Conservation (phyloP, 2,329 filamentous ascomycete species). For the Ceratocystis huliohia region DNA sequence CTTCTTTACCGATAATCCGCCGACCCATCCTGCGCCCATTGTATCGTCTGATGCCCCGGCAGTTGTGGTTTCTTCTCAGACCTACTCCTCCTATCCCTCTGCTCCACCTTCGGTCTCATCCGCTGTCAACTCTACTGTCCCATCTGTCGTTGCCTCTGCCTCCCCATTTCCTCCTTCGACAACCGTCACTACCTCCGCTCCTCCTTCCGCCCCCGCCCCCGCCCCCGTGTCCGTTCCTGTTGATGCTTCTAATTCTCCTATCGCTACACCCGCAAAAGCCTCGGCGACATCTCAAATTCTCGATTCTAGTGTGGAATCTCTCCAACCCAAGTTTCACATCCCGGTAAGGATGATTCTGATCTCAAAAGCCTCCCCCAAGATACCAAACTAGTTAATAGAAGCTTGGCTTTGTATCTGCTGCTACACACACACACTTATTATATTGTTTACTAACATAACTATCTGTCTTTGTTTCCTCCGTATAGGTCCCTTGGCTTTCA, state of each 20-base stretch:
- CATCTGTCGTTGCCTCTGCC: conserved; percentile 7
- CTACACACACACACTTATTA: too few species aligned
- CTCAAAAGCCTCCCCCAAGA: background rate
- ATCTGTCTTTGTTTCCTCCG: background rate
- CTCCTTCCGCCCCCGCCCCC: background rate
- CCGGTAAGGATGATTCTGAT: background rate
- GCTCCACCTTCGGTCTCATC: conserved; percentile 16
- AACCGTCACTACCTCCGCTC: background rate
- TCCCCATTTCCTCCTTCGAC: background rate
- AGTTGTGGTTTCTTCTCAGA: conserved; percentile 19
- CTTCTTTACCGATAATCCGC: conserved; percentile 9
- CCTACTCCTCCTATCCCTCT: conserved; percentile 9
- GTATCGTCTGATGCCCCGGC: conserved; percentile 13
- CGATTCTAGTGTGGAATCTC: background rate
- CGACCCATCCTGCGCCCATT: conserved; percentile 8
- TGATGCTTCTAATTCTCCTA: background rate
- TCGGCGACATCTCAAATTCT: background rate
- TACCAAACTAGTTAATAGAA: background rate
- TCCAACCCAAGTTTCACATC: conserved; percentile 6
- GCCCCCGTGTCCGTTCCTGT: background rate
- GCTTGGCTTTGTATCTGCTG: background rate
- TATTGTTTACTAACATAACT: background rate
- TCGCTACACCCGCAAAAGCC: background rate
- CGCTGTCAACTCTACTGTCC: background rate
- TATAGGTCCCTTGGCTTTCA: conserved; percentile 47